Conservation (phyloP, 208 protist genomes). For the Blastocrithidia nonstop region DNA sequence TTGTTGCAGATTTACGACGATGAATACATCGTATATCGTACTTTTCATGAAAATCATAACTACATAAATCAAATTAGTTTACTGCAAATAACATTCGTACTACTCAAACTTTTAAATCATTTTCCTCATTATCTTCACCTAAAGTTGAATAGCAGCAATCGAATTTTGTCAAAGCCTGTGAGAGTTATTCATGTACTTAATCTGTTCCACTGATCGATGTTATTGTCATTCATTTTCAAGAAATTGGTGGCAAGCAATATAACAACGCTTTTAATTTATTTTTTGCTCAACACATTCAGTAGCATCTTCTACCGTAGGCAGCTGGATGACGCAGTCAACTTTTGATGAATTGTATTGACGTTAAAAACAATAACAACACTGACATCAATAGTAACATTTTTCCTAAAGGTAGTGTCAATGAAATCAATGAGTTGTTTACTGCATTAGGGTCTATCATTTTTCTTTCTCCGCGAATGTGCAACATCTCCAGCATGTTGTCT, state of each 20-base stretch:
- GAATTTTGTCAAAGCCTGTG: too few species aligned
- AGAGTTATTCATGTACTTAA: too few species aligned
- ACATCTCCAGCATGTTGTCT: constrained; percentile 54
- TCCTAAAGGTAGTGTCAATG: neutral
- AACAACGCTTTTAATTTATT: constrained; percentile 35
- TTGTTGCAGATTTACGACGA: too few species aligned
- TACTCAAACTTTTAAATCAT: too few species aligned
- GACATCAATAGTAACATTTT: neutral
- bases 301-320: constrained; percentile 35
- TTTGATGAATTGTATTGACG: constrained; percentile 24
- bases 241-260: constrained; percentile 56
- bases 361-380: too few species aligned
- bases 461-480: constrained; percentile 50
- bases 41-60: too few species aligned
- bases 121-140: too few species aligned
- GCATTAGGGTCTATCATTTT: constrained; percentile 56
- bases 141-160: too few species aligned
- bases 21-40: too few species aligned
- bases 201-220: constrained; percentile 48
- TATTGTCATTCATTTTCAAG: constrained; percentile 73
- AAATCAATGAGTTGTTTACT: constrained; percentile 20
- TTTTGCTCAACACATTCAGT: constrained; percentile 20
- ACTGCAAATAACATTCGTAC: too few species aligned
- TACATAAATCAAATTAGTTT: too few species aligned
- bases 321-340: constrained; percentile 64